phyloP scores from a whole-genome alignment of 2,329 filamentous ascomycete genomes.

The Lasiodiplodia sp. region DNA sequence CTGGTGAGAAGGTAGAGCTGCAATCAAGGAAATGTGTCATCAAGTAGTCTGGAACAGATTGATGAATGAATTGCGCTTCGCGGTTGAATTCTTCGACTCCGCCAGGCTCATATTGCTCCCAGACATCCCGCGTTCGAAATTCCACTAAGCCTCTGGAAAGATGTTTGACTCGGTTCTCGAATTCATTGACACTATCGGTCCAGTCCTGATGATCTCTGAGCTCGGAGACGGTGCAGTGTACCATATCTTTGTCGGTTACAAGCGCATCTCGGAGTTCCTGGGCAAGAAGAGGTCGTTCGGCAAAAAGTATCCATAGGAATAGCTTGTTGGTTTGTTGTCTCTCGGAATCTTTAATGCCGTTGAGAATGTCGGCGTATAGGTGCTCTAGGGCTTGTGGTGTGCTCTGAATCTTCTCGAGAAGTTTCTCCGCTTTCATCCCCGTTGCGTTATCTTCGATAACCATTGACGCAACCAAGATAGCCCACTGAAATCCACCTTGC shows the following conservation, averaged over 20 bases:
- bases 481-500: constrained; percentile 7
- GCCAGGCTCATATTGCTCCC: constrained; percentile 32
- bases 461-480: background rate
- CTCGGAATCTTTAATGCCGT: background rate
- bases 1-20: no score
- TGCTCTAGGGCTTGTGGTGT: background rate
- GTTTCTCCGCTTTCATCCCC: background rate
- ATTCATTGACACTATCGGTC: background rate
- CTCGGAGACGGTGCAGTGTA: background rate
- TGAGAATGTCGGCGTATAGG: background rate
- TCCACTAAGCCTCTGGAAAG: constrained; percentile 32
- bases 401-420: background rate
- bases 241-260: constrained; percentile 32
- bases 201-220: background rate
- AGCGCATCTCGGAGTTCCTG: constrained; percentile 34
- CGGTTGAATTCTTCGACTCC: constrained; percentile 31
- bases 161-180: constrained; percentile 32
- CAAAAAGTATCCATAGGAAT: constrained; percentile 2
- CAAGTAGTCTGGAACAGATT: constrained; percentile 34
- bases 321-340: constrained; percentile 24
- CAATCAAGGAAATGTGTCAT: no score
- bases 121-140: constrained; percentile 31
- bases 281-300: constrained; percentile 23
- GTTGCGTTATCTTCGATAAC: background rate
- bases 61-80: constrained; percentile 35